A percentile compares a stretch with the other conserved stretches of the same genome.
Conservation (phyloP, 2,329 filamentous ascomycete species). For the Knufia fluminis region DNA sequence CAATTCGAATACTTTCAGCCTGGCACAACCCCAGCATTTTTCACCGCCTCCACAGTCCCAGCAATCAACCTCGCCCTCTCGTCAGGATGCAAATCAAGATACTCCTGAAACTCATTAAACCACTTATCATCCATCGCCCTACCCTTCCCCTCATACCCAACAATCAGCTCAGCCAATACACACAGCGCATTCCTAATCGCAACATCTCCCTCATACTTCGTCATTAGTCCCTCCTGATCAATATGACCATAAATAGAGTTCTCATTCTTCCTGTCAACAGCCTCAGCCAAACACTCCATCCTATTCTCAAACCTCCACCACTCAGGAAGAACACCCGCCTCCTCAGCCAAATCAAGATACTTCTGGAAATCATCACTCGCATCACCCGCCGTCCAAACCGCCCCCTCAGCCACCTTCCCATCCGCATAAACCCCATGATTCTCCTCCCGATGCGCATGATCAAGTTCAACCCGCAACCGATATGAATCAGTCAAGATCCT, state of each 20-base stretch:
- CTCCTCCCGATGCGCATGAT: conserved; percentile 22
- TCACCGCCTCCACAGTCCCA: conserved; percentile 20
- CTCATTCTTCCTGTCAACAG: conserved; percentile 17
- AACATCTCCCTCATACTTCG: conserved; percentile 19
- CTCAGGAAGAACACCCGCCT: conserved; percentile 31
- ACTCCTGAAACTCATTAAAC: conserved; percentile 33
- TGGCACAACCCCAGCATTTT: conserved; percentile 6
- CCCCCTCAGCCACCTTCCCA: conserved; percentile 30
- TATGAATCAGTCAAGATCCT: conserved; percentile 25
- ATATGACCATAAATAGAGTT: conserved; percentile 19
- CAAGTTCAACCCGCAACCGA: conserved; percentile 25
- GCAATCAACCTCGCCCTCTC: conserved; percentile 24
- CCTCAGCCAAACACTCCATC: conserved; percentile 19
- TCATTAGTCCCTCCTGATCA: conserved; percentile 19
- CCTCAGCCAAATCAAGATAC: conserved; percentile 29
- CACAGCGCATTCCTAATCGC: conserved; percentile 17
- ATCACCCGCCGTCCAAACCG: conserved; percentile 20
- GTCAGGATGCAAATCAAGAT: conserved; percentile 25
- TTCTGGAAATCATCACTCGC: conserved; percentile 28
- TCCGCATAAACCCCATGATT: conserved; percentile 22
- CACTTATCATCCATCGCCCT: conserved; percentile 19
- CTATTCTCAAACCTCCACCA: conserved; percentile 22
- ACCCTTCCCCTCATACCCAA: conserved; percentile 23
- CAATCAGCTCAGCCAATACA: conserved; percentile 21
- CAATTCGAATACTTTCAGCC: too few species aligned